These are phyloP conservation scores for Lindgomyces ingoldianus DNA, from an alignment of 495 filamentous ascomycete genomes.

Conservation along the genomic window DNA sequence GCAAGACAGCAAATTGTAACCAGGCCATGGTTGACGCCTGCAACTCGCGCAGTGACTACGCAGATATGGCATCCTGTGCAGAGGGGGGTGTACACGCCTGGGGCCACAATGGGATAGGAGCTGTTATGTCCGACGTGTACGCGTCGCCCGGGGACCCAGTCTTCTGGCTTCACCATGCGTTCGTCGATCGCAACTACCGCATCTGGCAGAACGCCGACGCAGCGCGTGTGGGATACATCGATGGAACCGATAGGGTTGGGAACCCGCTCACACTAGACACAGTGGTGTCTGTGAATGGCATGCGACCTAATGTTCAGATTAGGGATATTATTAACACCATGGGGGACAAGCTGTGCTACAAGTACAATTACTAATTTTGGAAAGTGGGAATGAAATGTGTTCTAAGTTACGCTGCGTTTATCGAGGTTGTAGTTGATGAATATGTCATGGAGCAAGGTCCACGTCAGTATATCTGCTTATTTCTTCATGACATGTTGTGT, in stretches of 20 bases:
- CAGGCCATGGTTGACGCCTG: slow-evolving; percentile 17
- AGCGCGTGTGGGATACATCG: not conserved
- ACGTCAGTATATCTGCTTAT: no score
- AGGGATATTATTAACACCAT: slow-evolving; percentile 28
- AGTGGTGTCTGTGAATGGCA: slow-evolving; percentile 6
- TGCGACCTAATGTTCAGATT: slow-evolving; percentile 16
- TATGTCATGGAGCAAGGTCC: no score
- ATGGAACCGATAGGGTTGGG: slow-evolving; percentile 15
- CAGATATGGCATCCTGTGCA: slow-evolving; percentile 29
- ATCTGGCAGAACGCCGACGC: slow-evolving; percentile 61
- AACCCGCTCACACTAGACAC: slow-evolving; percentile 20
- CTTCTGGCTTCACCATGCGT: slow-evolving; percentile 69
- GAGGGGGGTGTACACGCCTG: slow-evolving; percentile 59
- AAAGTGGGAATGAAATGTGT: no score
- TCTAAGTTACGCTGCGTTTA: no score
- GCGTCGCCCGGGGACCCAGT: slow-evolving; percentile 64
- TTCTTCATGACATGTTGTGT: no score
- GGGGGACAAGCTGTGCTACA: slow-evolving; percentile 22
- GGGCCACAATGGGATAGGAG: slow-evolving; percentile 66
- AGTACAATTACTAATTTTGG: slow-evolving; percentile 28
- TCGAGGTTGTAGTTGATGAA: no score
- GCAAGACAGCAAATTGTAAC: slow-evolving; percentile 21
- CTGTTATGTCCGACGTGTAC: slow-evolving; percentile 58
- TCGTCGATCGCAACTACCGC: slow-evolving; percentile 69
- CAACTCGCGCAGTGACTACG: slow-evolving; percentile 16